Conservation (phyloP, 345 rosid genomes). For the Citrus sp. region DNA sequence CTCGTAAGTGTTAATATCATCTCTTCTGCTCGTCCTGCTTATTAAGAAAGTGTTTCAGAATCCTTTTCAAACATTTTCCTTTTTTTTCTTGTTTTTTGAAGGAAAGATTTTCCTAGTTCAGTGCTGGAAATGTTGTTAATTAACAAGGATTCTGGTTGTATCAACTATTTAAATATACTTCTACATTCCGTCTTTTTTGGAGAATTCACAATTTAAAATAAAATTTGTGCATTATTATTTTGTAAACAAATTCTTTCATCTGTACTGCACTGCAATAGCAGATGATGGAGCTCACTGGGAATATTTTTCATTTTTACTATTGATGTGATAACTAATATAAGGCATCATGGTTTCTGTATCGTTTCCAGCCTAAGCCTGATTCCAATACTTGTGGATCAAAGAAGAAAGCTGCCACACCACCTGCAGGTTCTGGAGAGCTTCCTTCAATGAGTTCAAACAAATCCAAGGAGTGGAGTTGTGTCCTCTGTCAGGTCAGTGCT, state of each 20-base stretch:
- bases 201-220: background rate
- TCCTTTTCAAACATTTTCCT: background rate
- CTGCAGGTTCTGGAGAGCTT: constrained; percentile 16
- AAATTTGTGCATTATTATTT: background rate
- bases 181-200: background rate
- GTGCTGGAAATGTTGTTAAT: background rate
- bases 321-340: background rate
- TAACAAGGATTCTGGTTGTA: background rate
- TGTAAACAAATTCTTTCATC: background rate
- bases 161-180: background rate
- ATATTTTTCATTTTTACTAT: background rate
- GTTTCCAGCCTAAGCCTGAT: constrained; percentile 52
- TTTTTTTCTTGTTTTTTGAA: too few relatives aligned
- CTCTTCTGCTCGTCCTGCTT: background rate
- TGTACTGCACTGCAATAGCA: background rate
- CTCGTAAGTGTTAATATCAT: background rate
- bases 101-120: background rate
- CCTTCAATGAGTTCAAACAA: constrained; percentile 19
- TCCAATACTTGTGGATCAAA: constrained; percentile 31
- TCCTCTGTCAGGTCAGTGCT: constrained; percentile 40
- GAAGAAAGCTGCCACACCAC: constrained; percentile 34
- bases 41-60: background rate
- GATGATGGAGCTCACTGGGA: background rate
- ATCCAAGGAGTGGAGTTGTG: constrained; percentile 46
- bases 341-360: constrained; percentile 7